phyloP scores from a whole-genome alignment of 352 stramenopile species.

The Phytophthora kernoviae region DNA sequence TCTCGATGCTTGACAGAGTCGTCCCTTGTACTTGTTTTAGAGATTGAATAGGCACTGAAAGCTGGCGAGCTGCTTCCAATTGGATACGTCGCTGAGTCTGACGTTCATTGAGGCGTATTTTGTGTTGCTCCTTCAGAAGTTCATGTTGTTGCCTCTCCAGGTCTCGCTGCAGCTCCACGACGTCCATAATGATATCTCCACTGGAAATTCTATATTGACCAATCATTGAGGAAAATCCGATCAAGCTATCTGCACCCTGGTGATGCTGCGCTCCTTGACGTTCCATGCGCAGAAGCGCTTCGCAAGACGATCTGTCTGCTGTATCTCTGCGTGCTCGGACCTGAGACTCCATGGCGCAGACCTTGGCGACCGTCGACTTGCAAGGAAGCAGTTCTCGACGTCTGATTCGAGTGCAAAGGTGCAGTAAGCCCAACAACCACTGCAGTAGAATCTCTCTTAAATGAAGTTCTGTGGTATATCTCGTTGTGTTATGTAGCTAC shows the following conservation, averaged over 20 bases:
- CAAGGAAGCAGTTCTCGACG: not conserved
- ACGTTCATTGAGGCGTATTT: constrained; percentile 22
- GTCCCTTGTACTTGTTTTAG: constrained; percentile 3
- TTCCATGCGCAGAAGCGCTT: constrained; percentile 7
- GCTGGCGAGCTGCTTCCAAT: not conserved
- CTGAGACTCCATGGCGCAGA: not conserved
- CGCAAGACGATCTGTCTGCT: not conserved
- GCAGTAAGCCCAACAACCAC: not conserved
- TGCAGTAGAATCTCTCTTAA: not conserved
- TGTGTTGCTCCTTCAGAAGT: constrained; percentile 8
- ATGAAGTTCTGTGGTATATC: not conserved
- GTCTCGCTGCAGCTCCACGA: constrained; percentile 1
- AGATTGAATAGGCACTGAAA: too few species aligned
- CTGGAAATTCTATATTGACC: too few species aligned
- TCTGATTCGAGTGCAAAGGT: constrained; percentile 11
- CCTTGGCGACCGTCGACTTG: not conserved
- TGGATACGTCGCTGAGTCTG: constrained; percentile 9
- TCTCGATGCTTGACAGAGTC: constrained; percentile 25
- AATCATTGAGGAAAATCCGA: too few species aligned
- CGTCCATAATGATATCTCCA: constrained; percentile 7
- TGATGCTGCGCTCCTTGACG: constrained; percentile 15
- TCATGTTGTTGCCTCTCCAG: constrained; percentile 4
- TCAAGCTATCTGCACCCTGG: not conserved
- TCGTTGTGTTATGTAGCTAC: constrained; percentile 5
- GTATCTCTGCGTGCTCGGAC: constrained; percentile 1